Base-by-base conservation (phyloP, 495 filamentous ascomycete genomes). In the Tuber brumale region DNA sequence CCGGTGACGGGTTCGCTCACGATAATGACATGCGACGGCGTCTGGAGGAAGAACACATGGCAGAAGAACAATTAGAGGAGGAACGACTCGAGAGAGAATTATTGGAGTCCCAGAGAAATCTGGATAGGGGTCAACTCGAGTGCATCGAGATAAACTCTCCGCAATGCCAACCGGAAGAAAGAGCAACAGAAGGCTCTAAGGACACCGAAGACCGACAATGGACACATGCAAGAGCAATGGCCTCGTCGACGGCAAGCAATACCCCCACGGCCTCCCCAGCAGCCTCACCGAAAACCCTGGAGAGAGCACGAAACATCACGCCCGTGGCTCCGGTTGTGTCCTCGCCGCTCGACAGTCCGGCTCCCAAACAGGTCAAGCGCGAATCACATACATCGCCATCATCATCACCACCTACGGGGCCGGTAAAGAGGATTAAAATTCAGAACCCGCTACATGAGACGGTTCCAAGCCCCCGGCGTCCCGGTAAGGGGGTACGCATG, bases 11-110 rank as follows among this genome's bases (percentile, higher is more conserved):
- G 0, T 96, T 96, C 79, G 83, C 84, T 19, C 89, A 96, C 77
- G 94, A 97, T 78, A 35, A 79, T 21, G 82, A 89, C 71, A 92
- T 95, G 89, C 77, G 76, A 27, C 69, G 71, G 35, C 70, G 71
- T 44, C 75, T 78, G 31, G 72, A 74, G n/a, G 71, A 82, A 70
- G 74, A 76, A n/a, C 46, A 7, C 21, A 75, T 70, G 45, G 73
- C 61, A 8, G 74, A 66, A 39, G 74, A 72, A 6, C 39, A 10
- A 18, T 31, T 61, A 39, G 78, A 78, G n/a, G 70, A 74, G 9
- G 80, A 74, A 41, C 51, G 72, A 45, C 72, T 12, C n/a, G 69
- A 44, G 19, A 57, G 51, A 27, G 76, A 74, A 69, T 71, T 73
- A 69, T 73, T 73, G 35, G 43, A 79, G 21, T 79, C 76, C 10